Evolutionary conservation across 2,329 filamentous ascomycete genomes (phyloP), one percentile per base, ranked within the genome.

Genomic region (Cryphonectria nitschkei): DNA sequence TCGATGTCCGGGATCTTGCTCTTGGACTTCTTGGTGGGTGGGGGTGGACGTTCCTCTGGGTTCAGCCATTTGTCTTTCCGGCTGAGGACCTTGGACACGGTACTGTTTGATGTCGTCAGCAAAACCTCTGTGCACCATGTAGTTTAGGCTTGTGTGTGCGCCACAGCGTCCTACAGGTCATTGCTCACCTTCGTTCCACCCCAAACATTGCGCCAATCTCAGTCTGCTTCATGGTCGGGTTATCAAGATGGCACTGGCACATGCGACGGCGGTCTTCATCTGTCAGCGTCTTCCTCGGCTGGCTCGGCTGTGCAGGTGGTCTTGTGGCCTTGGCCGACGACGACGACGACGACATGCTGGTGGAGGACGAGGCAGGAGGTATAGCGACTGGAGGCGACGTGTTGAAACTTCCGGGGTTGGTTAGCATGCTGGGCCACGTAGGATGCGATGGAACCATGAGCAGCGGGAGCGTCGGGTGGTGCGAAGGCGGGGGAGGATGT

Each of bases 121-220:
- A 71, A 58, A 71, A 75, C 68, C 43, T 11, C 7, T 46, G 9
- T 22, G 43, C 43, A 2, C 19, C 16, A 22, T 50, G 43, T 22
- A 19, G 43, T 19, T 50, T 19, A 8, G 43, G 66, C 58, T 32
- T 14, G 16, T 60, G 19, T 22, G 19, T 9, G 11, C 2, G 11
- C 22, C 26, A 4, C 6, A 63, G 26, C 2, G 14, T 19, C n/a
- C 19, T 11, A 22, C 9, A 50, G 34, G 22, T 29, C 52, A 26
- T 19, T 46, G 37, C 83, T 80, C 90, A 98, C 96, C 96, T 98
- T 91, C 96, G 86, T 83, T 99, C 96, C 67, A 99, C 96, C 50
- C 95, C 95, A 82, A 99, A 99, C 79, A 94, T 90, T 71, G 91
- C 92, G 82, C 96, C 96, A 82, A 99, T 99, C 78, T 98, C 95